A percentile compares a stretch with the other conserved stretches of the same genome.
Evolutionary conservation across 2,329 filamentous ascomycete genomes (phyloP).

Genomic region (Aurifilum marmelostoma): DNA sequence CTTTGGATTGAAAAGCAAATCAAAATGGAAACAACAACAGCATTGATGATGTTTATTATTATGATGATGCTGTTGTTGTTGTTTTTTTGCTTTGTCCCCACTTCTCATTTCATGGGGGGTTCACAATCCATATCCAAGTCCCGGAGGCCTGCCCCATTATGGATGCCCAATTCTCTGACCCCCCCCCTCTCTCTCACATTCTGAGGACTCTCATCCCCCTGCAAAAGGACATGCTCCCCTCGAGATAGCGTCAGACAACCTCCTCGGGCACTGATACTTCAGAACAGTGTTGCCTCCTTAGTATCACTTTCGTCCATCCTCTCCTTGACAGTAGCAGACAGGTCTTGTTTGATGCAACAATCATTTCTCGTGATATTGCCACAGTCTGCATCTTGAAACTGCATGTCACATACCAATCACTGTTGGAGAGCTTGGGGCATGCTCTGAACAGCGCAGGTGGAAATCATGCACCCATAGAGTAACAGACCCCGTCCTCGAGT

Average conservation of each 20-base stretch:
- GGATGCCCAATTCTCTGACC: slow-evolving; percentile 10
- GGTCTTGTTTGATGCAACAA: no score
- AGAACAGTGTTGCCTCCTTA: no score
- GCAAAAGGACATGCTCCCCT: background rate
- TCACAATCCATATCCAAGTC: background rate
- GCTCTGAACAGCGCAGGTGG: background rate
- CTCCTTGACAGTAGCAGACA: no score
- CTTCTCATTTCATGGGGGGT: background rate
- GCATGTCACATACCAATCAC: background rate
- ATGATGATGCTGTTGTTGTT: background rate
- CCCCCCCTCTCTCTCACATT: background rate
- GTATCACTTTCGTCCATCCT: no score
- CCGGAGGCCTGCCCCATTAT: slow-evolving; percentile 3
- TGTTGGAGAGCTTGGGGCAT: background rate
- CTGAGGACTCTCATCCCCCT: no score
- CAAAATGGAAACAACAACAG: background rate
- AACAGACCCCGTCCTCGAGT: background rate
- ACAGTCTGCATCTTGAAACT: background rate
- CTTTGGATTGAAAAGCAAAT: no score
- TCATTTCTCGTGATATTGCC: no score
- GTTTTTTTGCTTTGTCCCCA: slow-evolving; percentile 1
- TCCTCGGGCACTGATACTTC: background rate
- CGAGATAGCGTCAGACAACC: background rate
- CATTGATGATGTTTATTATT: background rate
- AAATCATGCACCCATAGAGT: background rate